A percentile compares a stretch with the other conserved stretches of the same genome.
Conservation (phyloP, 441 rosid genomes). For the Euphorbia corollata region DNA sequence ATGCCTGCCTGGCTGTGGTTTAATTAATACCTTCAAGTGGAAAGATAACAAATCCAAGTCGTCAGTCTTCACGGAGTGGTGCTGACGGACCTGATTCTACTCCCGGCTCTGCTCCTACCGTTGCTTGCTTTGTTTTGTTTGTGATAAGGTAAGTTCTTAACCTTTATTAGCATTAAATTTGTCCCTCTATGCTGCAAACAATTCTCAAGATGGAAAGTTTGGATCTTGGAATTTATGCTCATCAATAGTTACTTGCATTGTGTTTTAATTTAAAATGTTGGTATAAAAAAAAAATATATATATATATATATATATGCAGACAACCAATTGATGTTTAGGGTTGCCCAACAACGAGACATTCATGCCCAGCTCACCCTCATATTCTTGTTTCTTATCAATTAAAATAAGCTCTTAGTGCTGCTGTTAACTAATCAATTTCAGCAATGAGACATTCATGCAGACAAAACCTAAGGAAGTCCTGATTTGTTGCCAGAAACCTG, state of each 20-base stretch:
- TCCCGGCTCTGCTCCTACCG: conserved; percentile 59
- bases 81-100: not conserved
- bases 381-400: not conserved
- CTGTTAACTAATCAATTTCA: not conserved
- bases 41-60: conserved; percentile 51
- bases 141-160: conserved; percentile 50
- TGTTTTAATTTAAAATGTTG: no score
- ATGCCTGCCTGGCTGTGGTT: conserved; percentile 46
- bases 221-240: not conserved
- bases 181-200: not conserved
- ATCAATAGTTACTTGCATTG: no score
- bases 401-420: not conserved
- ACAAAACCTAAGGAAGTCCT: not conserved
- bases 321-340: conserved; percentile 15
- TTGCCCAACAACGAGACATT: no score
- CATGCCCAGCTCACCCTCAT: not conserved
- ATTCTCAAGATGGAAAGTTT: not conserved
- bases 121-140: conserved; percentile 55
- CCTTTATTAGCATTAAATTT: not conserved
- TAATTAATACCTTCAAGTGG: conserved; percentile 76
- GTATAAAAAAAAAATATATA: no score
- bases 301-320: no score
- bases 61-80: conserved; percentile 1
- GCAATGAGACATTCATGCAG: not conserved
- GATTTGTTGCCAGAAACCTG: no score